Conservation (phyloP, 345 rosid genomes). For the Acer yangbiense region DNA sequence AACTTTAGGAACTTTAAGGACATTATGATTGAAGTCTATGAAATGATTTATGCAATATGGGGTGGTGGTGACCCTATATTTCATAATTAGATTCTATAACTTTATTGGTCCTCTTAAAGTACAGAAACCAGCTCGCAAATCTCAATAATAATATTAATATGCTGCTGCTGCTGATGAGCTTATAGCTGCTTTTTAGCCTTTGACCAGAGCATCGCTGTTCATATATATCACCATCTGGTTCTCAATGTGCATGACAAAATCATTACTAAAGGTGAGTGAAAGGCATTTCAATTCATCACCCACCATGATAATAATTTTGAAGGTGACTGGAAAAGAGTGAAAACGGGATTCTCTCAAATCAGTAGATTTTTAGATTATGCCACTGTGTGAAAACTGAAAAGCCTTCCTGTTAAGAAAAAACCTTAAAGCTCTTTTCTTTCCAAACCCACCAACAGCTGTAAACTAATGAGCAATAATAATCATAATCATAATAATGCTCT, state of each 20-base stretch:
- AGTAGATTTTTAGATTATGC: constrained; percentile 2
- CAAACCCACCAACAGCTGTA: constrained; percentile 21
- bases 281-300: constrained; percentile 14
- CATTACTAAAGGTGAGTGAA: constrained; percentile 34
- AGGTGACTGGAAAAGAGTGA: background rate
- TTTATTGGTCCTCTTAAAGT: constrained; percentile 45
- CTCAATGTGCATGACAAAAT: constrained; percentile 36
- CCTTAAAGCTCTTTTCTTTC: background rate
- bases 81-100: constrained; percentile 46
- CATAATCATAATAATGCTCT: background rate
- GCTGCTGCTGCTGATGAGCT: constrained; percentile 9
- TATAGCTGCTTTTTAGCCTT: constrained; percentile 38
- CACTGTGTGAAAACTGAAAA: background rate
- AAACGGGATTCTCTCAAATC: background rate
- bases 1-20: constrained; percentile 36
- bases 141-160: constrained; percentile 28
- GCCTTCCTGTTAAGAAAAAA: background rate
- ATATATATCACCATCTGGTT: constrained; percentile 26
- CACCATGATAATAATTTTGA: constrained; percentile 15
- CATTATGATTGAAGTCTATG: constrained; percentile 37
- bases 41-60: constrained; percentile 45
- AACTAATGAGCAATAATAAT: constrained; percentile 12
- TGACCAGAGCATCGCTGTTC: constrained; percentile 45
- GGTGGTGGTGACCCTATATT: constrained; percentile 19
- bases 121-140: constrained; percentile 35